Percentiles rank a stretch among this genome's conserved stretches.
Evolutionary conservation across 805 yeast genomes (phyloP).

Genomic region (Ogataea saltuana): DNA sequence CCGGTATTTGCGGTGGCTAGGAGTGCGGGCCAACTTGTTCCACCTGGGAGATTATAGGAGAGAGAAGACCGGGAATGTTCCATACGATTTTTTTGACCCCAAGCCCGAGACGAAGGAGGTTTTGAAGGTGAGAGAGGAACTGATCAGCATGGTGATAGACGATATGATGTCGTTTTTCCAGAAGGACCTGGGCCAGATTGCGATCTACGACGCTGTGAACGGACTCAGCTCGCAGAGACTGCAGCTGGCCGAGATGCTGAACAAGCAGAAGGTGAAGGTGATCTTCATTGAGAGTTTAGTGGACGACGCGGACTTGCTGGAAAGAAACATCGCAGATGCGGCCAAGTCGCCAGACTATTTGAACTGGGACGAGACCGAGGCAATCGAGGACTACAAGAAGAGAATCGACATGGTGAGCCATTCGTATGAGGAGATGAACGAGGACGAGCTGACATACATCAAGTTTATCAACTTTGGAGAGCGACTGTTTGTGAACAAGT

Average conservation of each 20-base stretch:
- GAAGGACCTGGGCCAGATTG: constrained; percentile 86
- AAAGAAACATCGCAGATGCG: constrained; percentile 81
- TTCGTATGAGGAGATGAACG: constrained; percentile 71
- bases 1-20: constrained; percentile 92
- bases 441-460: constrained; percentile 63
- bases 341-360: constrained; percentile 83
- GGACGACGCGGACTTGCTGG: constrained; percentile 67
- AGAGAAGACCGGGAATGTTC: constrained; percentile 49
- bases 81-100: constrained; percentile 70
- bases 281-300: constrained; percentile 87
- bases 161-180: constrained; percentile 74
- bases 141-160: constrained; percentile 61
- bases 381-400: constrained; percentile 73
- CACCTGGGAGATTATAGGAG: constrained; percentile 92
- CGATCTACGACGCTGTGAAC: constrained; percentile 94
- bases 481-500: constrained; percentile 72
- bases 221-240: constrained; percentile 70
- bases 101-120: constrained; percentile 49
- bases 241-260: constrained; percentile 55
- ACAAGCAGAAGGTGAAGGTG: constrained; percentile 64
- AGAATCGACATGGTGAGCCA: constrained; percentile 70
- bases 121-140: constrained; percentile 51
- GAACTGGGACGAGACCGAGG: constrained; percentile 72
- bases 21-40: constrained; percentile 88
- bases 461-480: constrained; percentile 92